Evolutionary conservation across 208 protist species (phyloP).

Genomic region (Strigomonas culicis): DNA sequence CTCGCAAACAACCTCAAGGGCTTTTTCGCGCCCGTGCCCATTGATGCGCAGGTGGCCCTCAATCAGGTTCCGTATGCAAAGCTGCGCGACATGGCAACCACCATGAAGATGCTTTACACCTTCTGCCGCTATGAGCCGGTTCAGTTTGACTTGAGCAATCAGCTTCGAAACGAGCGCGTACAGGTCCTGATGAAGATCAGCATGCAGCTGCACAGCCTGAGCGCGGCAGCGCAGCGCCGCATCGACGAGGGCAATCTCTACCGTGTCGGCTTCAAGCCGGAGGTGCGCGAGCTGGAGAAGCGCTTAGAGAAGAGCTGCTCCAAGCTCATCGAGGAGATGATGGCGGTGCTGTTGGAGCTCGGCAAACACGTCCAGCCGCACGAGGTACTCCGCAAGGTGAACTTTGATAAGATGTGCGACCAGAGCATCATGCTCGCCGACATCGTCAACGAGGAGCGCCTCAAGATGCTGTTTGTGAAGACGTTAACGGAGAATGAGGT

Average conservation of each 20-base stretch:
- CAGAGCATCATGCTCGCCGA: constrained; percentile 25
- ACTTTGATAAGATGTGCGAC: constrained; percentile 31
- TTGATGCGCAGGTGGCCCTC: constrained; percentile 40
- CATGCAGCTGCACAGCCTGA: constrained; percentile 39
- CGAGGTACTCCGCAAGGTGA: constrained; percentile 33
- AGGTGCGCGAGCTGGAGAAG: constrained; percentile 6
- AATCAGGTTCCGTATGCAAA: constrained; percentile 41
- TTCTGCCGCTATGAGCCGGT: constrained; percentile 36
- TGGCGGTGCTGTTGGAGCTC: constrained; percentile 31
- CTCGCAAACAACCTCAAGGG: constrained; percentile 54
- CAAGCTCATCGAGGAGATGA: constrained; percentile 36
- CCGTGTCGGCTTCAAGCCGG: too few species aligned
- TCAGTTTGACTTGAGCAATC: constrained; percentile 41
- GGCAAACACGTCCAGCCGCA: constrained; percentile 27
- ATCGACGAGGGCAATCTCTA: constrained; percentile 5
- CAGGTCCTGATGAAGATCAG: constrained; percentile 26
- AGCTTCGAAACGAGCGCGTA: constrained; percentile 32
- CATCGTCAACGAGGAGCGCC: constrained; percentile 25
- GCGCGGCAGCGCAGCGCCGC: constrained; percentile 25
- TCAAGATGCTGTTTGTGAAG: constrained; percentile 36
- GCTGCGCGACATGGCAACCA: constrained; percentile 20
- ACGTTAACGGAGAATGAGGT: constrained; percentile 26
- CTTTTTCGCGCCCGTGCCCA: constrained; percentile 41
- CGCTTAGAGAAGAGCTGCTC: not conserved
- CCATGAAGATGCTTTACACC: constrained; percentile 20